Conservation (phyloP, 805 yeast species). For the Zygoascus flipseniorum region DNA sequence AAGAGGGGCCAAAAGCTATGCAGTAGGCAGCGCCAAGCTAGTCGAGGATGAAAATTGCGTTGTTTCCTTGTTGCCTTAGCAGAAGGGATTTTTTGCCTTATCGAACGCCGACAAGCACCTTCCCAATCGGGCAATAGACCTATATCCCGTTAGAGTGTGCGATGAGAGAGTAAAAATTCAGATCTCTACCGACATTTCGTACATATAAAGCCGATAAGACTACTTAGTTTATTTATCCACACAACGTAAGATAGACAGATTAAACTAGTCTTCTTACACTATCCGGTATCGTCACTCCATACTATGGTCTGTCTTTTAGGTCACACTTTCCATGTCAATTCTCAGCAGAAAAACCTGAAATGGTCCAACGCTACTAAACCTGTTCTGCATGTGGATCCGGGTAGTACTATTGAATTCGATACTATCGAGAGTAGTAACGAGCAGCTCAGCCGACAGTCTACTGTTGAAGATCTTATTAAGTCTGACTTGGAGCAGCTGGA, state of each 20-base stretch:
- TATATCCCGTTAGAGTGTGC: neutral
- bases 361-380: conserved; percentile 3
- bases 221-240: too few relatives aligned
- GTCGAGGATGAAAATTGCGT: too few relatives aligned
- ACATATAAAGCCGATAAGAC: too few relatives aligned
- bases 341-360: neutral
- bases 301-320: neutral
- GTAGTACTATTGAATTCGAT: conserved; percentile 5
- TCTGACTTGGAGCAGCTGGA: conserved; percentile 6
- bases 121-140: neutral
- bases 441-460: conserved; percentile 5
- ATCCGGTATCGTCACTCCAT: neutral
- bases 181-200: too few relatives aligned
- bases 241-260: too few relatives aligned
- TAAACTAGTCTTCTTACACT: too few relatives aligned
- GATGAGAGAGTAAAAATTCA: too few relatives aligned
- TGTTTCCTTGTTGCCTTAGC: too few relatives aligned
- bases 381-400: conserved; percentile 6
- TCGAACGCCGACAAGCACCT: neutral
- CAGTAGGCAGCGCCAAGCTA: too few relatives aligned
- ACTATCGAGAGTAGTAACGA: conserved; percentile 7
- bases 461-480: conserved; percentile 3
- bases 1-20: too few relatives aligned
- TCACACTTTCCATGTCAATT: conserved; percentile 1
- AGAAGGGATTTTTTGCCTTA: too few relatives aligned